Base-by-base conservation (phyloP, 1,284 basidiomycete species). In the Puccinia horiana region DNA sequence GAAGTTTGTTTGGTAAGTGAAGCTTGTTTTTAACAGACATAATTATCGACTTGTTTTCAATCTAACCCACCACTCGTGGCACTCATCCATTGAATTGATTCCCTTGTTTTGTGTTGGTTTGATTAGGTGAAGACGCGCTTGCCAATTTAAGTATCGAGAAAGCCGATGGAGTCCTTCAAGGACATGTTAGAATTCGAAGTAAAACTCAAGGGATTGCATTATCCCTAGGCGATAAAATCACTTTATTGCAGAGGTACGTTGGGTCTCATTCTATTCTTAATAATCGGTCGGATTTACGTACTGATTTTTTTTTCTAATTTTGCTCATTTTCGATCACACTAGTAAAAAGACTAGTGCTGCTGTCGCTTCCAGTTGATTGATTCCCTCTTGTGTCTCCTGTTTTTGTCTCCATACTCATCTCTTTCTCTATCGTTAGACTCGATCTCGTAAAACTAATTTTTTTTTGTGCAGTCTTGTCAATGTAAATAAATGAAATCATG, bases 191-290 rank as follows among this genome's bases (percentile, higher is more conserved):
- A 76, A 97, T 96, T 86, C 91, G 95, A 82, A 94, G 93, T 86
- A 97, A 96, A 89, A 96, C 94, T 47, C 94, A 96, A 87, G 95
- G 95, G 70, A 98, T 98, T 84, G 96, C 96, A 5, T 89, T 98
- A 83, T 95, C 93, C 47, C 88, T 99, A 84, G 96, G 96, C 35
- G 95, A 97, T 88, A 91, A 93, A 86, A 95, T 96, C 74, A 87
- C 86, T 11, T 67, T 86, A 35, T 52, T 69, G 2, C 79, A 78
- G 49, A 82, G 73, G 80, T 82, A 75, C 56, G 65, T 82, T 26
- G 23, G 23, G 2, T 47, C 65, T 42, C 23, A n/a, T 14, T 23
- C 9, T 69, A 29, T 69, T 20, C n/a, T 16, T 40, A 2, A 16
- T 40, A 16, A 65, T 40, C 61, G 2, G 14, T 23, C 26, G 9